Evolutionary conservation across 495 filamentous ascomycete genomes (phyloP).

Genomic region (Tuber indicum): DNA sequence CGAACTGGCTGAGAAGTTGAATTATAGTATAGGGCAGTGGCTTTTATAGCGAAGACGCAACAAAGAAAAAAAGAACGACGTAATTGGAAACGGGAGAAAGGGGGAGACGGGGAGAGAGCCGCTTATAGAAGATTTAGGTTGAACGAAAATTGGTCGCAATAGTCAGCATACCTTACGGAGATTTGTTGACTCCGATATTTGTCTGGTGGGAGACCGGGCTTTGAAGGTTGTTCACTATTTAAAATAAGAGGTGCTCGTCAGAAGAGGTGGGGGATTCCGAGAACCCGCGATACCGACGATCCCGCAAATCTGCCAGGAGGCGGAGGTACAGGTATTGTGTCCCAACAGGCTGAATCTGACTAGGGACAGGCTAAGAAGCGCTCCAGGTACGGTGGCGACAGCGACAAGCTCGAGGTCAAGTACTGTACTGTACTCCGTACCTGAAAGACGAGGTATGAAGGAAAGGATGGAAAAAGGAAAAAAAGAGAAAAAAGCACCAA

Average conservation of each 20-base stretch:
- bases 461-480: slow-evolving; percentile 15
- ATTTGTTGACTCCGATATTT: background rate
- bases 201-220: slow-evolving; percentile 12
- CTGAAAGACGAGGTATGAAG: slow-evolving; percentile 16
- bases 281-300: slow-evolving; percentile 34
- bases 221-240: slow-evolving; percentile 28
- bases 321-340: slow-evolving; percentile 26
- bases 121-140: background rate
- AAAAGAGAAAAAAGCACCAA: slow-evolving; percentile 25
- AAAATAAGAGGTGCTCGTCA: slow-evolving; percentile 23
- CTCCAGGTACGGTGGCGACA: slow-evolving; percentile 21
- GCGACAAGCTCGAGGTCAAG: slow-evolving; percentile 16
- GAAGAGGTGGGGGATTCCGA: slow-evolving; percentile 27
- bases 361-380: slow-evolving; percentile 22
- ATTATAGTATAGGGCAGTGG: slow-evolving; percentile 28
- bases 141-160: background rate
- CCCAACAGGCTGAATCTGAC: slow-evolving; percentile 29
- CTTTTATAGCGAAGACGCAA: slow-evolving; percentile 38
- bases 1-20: slow-evolving; percentile 29
- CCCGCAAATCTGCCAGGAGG: slow-evolving; percentile 36
- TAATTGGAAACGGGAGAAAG: background rate
- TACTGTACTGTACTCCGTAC: slow-evolving; percentile 8
- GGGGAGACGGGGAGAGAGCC: background rate
- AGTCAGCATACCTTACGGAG: background rate
- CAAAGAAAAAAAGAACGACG: slow-evolving; percentile 27